Base-by-base conservation (phyloP, 116 monocot genomes). In the Cymodocea nodosa region DNA sequence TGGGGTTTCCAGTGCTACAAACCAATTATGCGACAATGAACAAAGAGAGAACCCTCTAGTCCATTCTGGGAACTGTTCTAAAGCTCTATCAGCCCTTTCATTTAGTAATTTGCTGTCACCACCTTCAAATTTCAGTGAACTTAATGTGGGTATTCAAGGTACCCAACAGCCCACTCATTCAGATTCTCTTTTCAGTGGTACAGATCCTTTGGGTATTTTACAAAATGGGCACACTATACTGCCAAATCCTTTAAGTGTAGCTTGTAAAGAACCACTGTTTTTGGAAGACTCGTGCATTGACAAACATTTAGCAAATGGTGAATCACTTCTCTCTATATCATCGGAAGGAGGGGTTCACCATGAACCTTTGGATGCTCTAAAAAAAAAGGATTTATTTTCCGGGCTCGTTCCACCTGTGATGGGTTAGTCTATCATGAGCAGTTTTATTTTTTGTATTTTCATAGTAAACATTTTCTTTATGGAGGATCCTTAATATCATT, bases 151-250 rank as follows among this genome's bases (percentile, higher is more conserved):
- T 35, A 66, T 59, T 23, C 63, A 48, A 67, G 56, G 48, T 13
- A 74, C 75, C 37, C 68, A 70, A 50, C 16, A 67, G n/a, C 75
- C 62, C 68, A 77, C 66, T 60, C 54, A 72, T 18, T 67, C 69
- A 30, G 71, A 78, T 19, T 71, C 74, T 56, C 64, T 77, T 20
- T 70, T 78, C 50, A 56, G 34, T 58, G 77, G 60, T 23, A 64
- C 50, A 17, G 83, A 80, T 65, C 76, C 81, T 48, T 72, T 72
- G 76, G 79, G 71, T 59, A 67, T 76, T 48, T 30, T 59, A 62
- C 80, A 68, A 35, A 70, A 35, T 5, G 34, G 63, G 23, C 51
- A 85, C 74, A 23, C 59, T 3, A 60, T 71, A 35, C 73, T 70
- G 37, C 73, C 75, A 68, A 78, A 64, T 64, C 72, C 78, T 68